Evolutionary conservation across 2,329 filamentous ascomycete species (phyloP).

Genomic region (Anthostomella pinea): DNA sequence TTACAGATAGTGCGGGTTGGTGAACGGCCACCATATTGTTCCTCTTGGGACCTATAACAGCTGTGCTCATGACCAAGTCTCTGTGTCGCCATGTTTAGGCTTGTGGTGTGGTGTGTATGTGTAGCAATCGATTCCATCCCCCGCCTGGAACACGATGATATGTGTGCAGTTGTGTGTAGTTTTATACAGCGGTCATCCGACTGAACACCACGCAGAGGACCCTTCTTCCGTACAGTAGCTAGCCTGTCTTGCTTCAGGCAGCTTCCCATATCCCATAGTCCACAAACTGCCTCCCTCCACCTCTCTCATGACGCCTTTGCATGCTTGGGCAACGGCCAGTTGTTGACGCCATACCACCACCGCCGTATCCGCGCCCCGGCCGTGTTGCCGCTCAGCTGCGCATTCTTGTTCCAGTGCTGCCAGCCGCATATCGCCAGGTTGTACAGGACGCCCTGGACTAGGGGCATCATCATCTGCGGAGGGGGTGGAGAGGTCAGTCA

Average conservation of each 20-base stretch:
- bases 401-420: slow-evolving; percentile 82
- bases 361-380: slow-evolving; percentile 74
- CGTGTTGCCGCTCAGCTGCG: slow-evolving; percentile 72
- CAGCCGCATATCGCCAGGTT: slow-evolving; percentile 82
- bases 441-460: slow-evolving; percentile 86
- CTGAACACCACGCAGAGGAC: no score
- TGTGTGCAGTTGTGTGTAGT: no score
- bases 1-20: slow-evolving; percentile 10
- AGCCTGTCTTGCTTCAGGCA: no score
- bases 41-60: no score
- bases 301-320: slow-evolving; percentile 6
- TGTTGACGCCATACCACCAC: slow-evolving; percentile 96
- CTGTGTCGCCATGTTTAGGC: no score
- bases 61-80: no score
- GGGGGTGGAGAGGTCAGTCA: background rate
- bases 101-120: no score
- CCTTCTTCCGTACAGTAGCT: no score
- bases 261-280: no score
- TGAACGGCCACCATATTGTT: background rate
- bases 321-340: slow-evolving; percentile 67
- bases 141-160: no score
- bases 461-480: slow-evolving; percentile 74
- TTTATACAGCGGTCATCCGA: no score
- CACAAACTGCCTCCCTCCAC: slow-evolving; percentile 2
- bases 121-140: no score